Evolutionary conservation across 768 basidiomycete genomes (phyloP).

Genomic region (Boletus rubescentipes): DNA sequence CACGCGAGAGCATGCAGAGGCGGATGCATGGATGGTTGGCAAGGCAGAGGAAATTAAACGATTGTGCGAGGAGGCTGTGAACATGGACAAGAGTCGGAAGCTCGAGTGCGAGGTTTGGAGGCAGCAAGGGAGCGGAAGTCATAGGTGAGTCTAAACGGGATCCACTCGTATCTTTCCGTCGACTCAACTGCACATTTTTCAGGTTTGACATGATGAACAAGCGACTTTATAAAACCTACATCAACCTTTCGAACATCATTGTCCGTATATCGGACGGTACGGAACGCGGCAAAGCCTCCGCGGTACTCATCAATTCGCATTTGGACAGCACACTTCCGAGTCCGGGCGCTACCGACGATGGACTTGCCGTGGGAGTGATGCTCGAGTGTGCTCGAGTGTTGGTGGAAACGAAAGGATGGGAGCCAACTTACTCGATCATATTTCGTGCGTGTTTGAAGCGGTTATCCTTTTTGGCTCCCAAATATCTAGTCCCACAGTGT

Average conservation of each 20-base stretch:
- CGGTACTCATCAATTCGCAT: constrained; percentile 86
- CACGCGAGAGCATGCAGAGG: constrained; percentile 81
- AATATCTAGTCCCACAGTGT: constrained; percentile 50
- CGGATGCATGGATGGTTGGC: constrained; percentile 78
- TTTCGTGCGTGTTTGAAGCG: constrained; percentile 58
- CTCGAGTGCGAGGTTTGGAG: constrained; percentile 92
- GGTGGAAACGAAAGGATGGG: constrained; percentile 60
- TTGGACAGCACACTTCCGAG: constrained; percentile 88
- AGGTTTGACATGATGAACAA: constrained; percentile 94
- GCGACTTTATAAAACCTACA: constrained; percentile 82
- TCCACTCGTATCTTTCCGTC: background rate
- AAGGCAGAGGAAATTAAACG: constrained; percentile 60
- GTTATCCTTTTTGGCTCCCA: background rate
- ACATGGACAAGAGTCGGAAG: constrained; percentile 44
- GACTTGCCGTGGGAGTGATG: constrained; percentile 86
- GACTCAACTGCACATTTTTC: background rate
- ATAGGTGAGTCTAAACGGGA: constrained; percentile 56
- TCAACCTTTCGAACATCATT: constrained; percentile 84
- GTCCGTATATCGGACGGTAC: constrained; percentile 83
- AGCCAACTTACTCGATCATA: constrained; percentile 74
- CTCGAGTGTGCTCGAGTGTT: constrained; percentile 84
- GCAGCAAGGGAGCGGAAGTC: constrained; percentile 85
- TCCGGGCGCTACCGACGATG: constrained; percentile 89
- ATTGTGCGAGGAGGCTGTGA: constrained; percentile 58
- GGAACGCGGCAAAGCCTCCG: constrained; percentile 68